Evolutionary conservation across 208 protist species (phyloP).

Genomic region (Crithidia fasciculata): DNA sequence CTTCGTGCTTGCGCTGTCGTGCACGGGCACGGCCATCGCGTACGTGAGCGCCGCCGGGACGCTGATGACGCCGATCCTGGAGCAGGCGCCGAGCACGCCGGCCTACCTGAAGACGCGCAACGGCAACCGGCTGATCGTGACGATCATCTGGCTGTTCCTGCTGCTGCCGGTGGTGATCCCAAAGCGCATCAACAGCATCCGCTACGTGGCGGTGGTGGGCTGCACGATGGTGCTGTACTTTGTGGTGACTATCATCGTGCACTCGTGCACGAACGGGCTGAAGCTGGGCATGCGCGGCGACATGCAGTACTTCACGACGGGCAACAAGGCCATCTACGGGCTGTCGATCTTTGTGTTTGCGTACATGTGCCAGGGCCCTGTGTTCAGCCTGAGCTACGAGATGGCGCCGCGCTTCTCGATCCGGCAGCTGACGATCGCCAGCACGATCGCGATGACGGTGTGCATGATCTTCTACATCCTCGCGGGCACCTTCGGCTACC

Average conservation of each 20-base stretch:
- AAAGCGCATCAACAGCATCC: conserved; percentile 76
- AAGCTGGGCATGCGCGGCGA: conserved; percentile 36
- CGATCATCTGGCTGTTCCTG: conserved; percentile 67
- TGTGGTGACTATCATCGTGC: conserved; percentile 51
- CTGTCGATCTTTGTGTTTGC: conserved; percentile 66
- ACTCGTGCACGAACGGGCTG: conserved; percentile 43
- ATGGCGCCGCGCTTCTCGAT: conserved; percentile 45
- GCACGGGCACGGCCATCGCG: conserved; percentile 13
- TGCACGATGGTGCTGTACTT: conserved; percentile 59
- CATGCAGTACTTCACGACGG: conserved; percentile 35
- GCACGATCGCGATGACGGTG: conserved; percentile 39
- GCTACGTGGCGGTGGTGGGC: conserved; percentile 51
- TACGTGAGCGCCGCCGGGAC: conserved; percentile 66
- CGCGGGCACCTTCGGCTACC: conserved; percentile 71
- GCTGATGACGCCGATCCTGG: conserved; percentile 48
- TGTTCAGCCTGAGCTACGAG: too few species aligned
- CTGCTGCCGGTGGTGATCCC: conserved; percentile 61
- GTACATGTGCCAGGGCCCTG: conserved; percentile 59
- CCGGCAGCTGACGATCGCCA: conserved; percentile 39
- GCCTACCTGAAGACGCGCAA: conserved; percentile 38
- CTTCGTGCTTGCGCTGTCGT: too few species aligned
- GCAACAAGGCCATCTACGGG: conserved; percentile 37
- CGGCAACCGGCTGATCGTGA: conserved; percentile 57
- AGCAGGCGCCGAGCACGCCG: conserved; percentile 17
- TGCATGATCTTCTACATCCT: conserved; percentile 58